Evolutionary conservation across 108 stramenopile species (phyloP).

Genomic region (Skeletonema potamos): DNA sequence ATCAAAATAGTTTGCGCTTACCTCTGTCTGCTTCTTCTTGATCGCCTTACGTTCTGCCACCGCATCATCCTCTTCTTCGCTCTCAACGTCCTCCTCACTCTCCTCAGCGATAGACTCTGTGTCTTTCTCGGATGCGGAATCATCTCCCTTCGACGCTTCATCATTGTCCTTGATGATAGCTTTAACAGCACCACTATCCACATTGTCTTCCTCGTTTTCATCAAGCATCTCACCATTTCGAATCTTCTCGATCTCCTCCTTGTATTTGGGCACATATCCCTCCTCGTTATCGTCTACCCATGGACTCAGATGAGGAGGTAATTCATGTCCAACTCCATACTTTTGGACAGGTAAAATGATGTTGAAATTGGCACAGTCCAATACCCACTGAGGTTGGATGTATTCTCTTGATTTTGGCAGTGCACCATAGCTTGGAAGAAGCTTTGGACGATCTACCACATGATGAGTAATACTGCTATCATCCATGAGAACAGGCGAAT

Average conservation of each 20-base stretch:
- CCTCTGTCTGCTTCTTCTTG: constrained; percentile 49
- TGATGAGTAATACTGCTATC: constrained; percentile 96
- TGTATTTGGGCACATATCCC: constrained; percentile 97
- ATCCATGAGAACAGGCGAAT: constrained; percentile 76
- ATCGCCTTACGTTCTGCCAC: constrained; percentile 31
- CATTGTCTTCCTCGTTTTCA: constrained; percentile 16
- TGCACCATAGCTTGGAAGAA: constrained; percentile 57
- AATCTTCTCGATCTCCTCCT: constrained; percentile 91
- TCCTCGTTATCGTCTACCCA: constrained; percentile 98
- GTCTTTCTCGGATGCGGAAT: constrained; percentile 34
- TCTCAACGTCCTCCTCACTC: constrained; percentile 49
- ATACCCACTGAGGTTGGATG: constrained; percentile 98
- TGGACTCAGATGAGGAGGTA: constrained; percentile 98
- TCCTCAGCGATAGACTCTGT: constrained; percentile 31
- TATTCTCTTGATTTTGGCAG: constrained; percentile 89
- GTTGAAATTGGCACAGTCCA: constrained; percentile 94
- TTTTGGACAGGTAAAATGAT: constrained; percentile 84
- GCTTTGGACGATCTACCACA: constrained; percentile 85
- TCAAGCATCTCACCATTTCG: constrained; percentile 76
- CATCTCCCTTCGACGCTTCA: constrained; percentile 35
- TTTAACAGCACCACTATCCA: constrained; percentile 14
- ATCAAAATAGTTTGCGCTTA: constrained; percentile 23
- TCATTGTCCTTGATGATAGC: constrained; percentile 19
- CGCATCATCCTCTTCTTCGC: constrained; percentile 48
- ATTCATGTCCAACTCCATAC: constrained; percentile 87